Evolutionary conservation across 345 rosid genomes (phyloP).

Genomic region (Brassica juncea): DNA sequence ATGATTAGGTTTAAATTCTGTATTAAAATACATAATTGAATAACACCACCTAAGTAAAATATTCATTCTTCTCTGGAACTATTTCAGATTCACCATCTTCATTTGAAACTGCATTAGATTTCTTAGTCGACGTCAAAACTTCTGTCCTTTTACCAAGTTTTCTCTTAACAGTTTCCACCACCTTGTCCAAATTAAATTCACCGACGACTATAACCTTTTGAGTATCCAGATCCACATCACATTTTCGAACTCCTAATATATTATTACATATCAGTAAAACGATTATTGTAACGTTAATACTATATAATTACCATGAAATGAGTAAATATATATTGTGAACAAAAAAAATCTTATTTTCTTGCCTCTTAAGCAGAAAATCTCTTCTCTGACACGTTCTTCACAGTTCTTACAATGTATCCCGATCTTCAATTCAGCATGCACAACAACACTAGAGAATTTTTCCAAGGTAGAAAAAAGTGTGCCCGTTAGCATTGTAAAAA

Average conservation of each 20-base stretch:
- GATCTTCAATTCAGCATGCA: conserved; percentile 3
- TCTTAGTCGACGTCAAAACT: not conserved
- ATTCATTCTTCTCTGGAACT: not conserved
- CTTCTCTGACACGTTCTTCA: not conserved
- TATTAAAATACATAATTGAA: too few relatives aligned
- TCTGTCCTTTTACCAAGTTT: not conserved
- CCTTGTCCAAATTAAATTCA: not conserved
- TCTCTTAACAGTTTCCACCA: not conserved
- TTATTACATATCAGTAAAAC: not conserved
- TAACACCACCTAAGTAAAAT: too few relatives aligned
- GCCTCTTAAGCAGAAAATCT: not conserved
- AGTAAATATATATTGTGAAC: not conserved
- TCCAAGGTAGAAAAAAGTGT: not conserved
- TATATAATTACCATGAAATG: not conserved
- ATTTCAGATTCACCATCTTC: not conserved
- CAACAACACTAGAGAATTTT: not conserved
- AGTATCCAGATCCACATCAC: not conserved
- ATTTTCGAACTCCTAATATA: conserved; percentile 5
- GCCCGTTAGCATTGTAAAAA: not conserved
- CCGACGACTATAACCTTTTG: conserved; percentile 7
- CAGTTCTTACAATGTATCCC: not conserved
- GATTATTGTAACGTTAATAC: not conserved
- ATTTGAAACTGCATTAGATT: not conserved
- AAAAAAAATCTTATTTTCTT: not conserved
- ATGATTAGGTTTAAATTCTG: too few relatives aligned